phyloP scores from a whole-genome alignment of 2,329 filamentous ascomycete species.

The Penicillium sp. region DNA sequence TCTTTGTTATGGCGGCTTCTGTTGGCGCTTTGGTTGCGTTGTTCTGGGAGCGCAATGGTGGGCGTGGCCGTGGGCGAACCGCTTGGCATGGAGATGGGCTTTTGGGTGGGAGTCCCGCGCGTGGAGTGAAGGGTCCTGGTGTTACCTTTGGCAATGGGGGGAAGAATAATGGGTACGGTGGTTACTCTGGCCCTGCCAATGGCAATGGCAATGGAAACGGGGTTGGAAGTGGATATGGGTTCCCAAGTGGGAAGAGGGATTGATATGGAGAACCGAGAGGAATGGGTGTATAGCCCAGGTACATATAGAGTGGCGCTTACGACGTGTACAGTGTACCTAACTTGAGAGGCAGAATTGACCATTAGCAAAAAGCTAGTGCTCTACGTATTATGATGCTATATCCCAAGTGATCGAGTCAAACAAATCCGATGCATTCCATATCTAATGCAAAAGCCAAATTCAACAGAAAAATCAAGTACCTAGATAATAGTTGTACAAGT shows the following conservation, averaged over 20 bases:
- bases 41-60: conserved; percentile 37
- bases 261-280: conserved; percentile 21
- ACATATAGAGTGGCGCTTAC: conserved; percentile 2
- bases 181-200: conserved; percentile 47
- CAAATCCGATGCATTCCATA: conserved; percentile 23
- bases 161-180: conserved; percentile 56
- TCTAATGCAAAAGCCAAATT: conserved; percentile 19
- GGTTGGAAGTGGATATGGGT: conserved; percentile 34
- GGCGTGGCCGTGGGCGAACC: conserved; percentile 21
- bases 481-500: conserved; percentile 20
- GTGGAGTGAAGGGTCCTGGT: conserved; percentile 43
- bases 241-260: conserved; percentile 43
- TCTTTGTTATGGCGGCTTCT: conserved; percentile 37
- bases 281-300: conserved; percentile 7
- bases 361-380: background rate
- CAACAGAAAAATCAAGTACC: conserved; percentile 13
- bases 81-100: conserved; percentile 48
- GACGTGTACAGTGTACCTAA: conserved; percentile 14
- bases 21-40: conserved; percentile 37
- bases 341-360: background rate
- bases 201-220: conserved; percentile 22
- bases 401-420: conserved; percentile 7
- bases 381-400: conserved; percentile 2
- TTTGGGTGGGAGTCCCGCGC: conserved; percentile 45
- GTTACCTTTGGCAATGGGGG: conserved; percentile 56